Conservation (phyloP, 805 yeast genomes). For the Limtongia smithiae region DNA sequence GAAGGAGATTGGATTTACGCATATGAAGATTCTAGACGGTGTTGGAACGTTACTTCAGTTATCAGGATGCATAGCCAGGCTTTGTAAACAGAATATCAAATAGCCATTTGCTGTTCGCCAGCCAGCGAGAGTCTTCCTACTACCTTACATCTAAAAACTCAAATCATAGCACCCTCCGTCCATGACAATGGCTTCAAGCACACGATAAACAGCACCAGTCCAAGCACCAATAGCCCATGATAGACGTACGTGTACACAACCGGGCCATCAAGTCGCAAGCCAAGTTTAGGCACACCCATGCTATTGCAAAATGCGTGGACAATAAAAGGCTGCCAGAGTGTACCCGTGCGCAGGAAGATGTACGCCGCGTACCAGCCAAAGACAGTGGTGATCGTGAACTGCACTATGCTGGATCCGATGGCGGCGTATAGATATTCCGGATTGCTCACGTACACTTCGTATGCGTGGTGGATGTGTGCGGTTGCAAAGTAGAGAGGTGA, state of each 20-base stretch:
- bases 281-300: slow-evolving; percentile 58
- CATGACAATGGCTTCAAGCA: slow-evolving; percentile 35
- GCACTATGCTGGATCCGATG: slow-evolving; percentile 45
- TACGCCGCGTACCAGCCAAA: slow-evolving; percentile 68
- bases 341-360: slow-evolving; percentile 50
- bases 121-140: too few species aligned
- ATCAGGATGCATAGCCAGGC: slow-evolving; percentile 72
- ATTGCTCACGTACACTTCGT: slow-evolving; percentile 41
- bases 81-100: slow-evolving; percentile 25
- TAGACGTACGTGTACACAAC: slow-evolving; percentile 34
- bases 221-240: slow-evolving; percentile 46
- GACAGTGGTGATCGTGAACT: slow-evolving; percentile 59
- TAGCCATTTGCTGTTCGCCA: too few species aligned
- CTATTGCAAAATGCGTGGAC: slow-evolving; percentile 68
- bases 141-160: slow-evolving; percentile 3
- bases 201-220: slow-evolving; percentile 42
- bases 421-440: slow-evolving; percentile 37
- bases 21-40: slow-evolving; percentile 91
- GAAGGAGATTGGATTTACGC: slow-evolving; percentile 78
- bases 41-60: slow-evolving; percentile 83
- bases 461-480: slow-evolving; percentile 77
- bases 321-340: slow-evolving; percentile 53
- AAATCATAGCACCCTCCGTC: slow-evolving; percentile 20
- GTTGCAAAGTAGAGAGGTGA: slow-evolving; percentile 69
- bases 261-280: slow-evolving; percentile 12